phyloP scores from a whole-genome alignment of 2,329 filamentous ascomycete species.

The Beauveria varroae region DNA sequence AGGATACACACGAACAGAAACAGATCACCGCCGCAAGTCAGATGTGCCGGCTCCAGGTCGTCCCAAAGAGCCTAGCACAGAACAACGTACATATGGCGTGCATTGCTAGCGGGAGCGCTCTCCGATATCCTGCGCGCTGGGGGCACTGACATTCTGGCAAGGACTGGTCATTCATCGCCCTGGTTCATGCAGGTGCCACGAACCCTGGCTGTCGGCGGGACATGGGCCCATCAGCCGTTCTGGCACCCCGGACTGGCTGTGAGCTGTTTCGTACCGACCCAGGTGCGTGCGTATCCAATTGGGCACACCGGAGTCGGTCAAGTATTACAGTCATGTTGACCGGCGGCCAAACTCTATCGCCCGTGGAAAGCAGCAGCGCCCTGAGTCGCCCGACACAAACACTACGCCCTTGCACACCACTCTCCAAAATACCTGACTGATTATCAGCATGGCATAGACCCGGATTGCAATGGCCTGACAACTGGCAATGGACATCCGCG shows the following conservation, averaged over 20 bases:
- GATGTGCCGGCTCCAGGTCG: constrained; percentile 10
- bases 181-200: constrained; percentile 12
- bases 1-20: constrained; percentile 4
- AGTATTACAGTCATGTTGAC: background rate
- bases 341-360: background rate
- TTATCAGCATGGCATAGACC: background rate
- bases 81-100: constrained; percentile 10
- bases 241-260: constrained; percentile 4
- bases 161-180: constrained; percentile 4
- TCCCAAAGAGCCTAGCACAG: constrained; percentile 8
- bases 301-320: background rate
- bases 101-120: constrained; percentile 3
- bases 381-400: background rate
- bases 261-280: background rate
- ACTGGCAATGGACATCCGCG: background rate
- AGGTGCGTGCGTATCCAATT: background rate
- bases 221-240: constrained; percentile 9
- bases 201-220: constrained; percentile 9
- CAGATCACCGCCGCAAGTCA: constrained; percentile 9
- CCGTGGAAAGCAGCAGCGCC: background rate
- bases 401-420: background rate
- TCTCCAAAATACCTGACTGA: background rate
- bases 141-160: background rate
- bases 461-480: background rate
- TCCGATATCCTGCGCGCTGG: background rate